Evolutionary conservation across 176 grass and related monocot genomes (phyloP).

Genomic region (Musa beccarii): DNA sequence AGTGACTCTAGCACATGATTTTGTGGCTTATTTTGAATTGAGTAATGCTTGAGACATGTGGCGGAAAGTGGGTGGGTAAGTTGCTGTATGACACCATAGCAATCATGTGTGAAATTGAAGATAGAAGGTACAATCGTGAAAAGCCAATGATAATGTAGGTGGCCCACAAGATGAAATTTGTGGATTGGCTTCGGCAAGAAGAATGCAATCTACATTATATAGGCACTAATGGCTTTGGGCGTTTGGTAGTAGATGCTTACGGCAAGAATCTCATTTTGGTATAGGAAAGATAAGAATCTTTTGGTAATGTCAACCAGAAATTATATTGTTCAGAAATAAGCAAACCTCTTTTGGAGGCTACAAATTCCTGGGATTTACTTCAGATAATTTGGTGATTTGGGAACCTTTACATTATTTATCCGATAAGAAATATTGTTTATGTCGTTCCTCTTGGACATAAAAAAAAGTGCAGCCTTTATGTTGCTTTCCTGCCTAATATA

Average conservation of each 20-base stretch:
- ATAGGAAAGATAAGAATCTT: background rate
- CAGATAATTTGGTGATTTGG: background rate
- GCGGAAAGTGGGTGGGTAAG: too few species aligned
- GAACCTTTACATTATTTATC: background rate
- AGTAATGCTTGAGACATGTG: too few species aligned
- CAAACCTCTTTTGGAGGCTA: background rate
- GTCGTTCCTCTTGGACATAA: background rate
- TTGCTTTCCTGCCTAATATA: constrained; percentile 1
- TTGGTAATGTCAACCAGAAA: background rate
- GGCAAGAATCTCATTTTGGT: background rate
- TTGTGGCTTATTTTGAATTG: too few species aligned
- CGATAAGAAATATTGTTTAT: too few species aligned
- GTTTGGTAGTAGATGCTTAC: background rate
- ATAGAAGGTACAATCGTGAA: background rate
- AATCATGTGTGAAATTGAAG: background rate
- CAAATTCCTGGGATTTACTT: background rate
- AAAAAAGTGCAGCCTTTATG: background rate
- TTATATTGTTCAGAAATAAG: background rate
- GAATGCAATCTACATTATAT: background rate
- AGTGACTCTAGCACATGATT: too few species aligned
- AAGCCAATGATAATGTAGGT: too few species aligned
- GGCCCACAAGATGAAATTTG: background rate
- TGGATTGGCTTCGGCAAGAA: background rate
- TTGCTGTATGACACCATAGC: too few species aligned
- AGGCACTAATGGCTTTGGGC: background rate